These are phyloP conservation scores for Termitomyces sp. DNA, from an alignment of 768 basidiomycete genomes.

Conservation along the genomic window DNA sequence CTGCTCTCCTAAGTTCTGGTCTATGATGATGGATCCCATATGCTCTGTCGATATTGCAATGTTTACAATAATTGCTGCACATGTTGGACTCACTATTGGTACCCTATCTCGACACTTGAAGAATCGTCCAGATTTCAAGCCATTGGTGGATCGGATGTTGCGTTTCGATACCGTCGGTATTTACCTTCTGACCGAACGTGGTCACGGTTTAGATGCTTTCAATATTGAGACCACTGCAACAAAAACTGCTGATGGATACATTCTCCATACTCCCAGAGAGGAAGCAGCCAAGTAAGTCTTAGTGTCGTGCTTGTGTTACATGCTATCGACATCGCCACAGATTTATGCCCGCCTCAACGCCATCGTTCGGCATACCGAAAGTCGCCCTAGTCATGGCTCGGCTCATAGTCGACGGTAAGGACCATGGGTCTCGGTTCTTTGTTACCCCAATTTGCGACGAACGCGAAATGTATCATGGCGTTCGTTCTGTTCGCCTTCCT, in stretches of 20 bases:
- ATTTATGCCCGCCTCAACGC: slow-evolving; percentile 57
- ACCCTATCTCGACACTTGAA: slow-evolving; percentile 47
- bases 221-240: slow-evolving; percentile 62
- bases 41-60: slow-evolving; percentile 45
- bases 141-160: slow-evolving; percentile 44
- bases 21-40: slow-evolving; percentile 49
- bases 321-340: slow-evolving; percentile 23
- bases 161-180: slow-evolving; percentile 50
- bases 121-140: slow-evolving; percentile 42
- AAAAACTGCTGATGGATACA: slow-evolving; percentile 41
- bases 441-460: slow-evolving; percentile 51
- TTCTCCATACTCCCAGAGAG: slow-evolving; percentile 50
- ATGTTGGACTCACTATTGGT: slow-evolving; percentile 49
- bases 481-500: slow-evolving; percentile 45
- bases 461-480: slow-evolving; percentile 47
- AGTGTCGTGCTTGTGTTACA: slow-evolving; percentile 1
- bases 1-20: slow-evolving; percentile 48
- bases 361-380: slow-evolving; percentile 47
- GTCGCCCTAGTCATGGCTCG: slow-evolving; percentile 54
- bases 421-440: slow-evolving; percentile 49
- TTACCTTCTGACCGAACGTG: slow-evolving; percentile 50
- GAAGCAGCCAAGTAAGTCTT: slow-evolving; percentile 52
- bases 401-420: slow-evolving; percentile 44
- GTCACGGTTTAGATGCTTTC: slow-evolving; percentile 56
- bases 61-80: slow-evolving; percentile 48